phyloP scores from a whole-genome alignment of 106 monocot species.

The Xerophyta viscosa region DNA sequence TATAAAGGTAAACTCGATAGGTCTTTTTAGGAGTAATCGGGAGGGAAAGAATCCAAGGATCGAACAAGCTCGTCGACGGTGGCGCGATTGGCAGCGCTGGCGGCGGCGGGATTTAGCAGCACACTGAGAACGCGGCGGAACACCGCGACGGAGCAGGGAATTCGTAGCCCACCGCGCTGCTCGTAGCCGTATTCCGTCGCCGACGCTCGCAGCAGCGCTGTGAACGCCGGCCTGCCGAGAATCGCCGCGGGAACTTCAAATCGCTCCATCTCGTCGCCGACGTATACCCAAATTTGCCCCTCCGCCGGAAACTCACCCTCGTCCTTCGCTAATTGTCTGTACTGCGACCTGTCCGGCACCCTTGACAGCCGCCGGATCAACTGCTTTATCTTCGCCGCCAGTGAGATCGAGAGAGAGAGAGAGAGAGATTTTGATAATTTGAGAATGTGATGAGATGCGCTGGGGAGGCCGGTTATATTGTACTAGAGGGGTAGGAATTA shows the following conservation, averaged over 20 bases:
- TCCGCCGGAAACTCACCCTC: slow-evolving; percentile 42
- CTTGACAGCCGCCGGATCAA: too few relatives aligned
- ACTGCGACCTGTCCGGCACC: too few relatives aligned
- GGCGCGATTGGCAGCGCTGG: not conserved
- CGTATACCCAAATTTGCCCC: slow-evolving; percentile 66
- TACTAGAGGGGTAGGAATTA: too few relatives aligned
- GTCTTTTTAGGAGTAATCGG: too few relatives aligned
- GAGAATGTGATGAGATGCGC: too few relatives aligned
- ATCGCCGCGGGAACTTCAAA: slow-evolving; percentile 49
- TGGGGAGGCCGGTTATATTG: too few relatives aligned
- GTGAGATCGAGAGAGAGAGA: too few relatives aligned
- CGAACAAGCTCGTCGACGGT: slow-evolving; percentile 1
- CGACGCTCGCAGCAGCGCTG: slow-evolving; percentile 37
- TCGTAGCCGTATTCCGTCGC: slow-evolving; percentile 70
- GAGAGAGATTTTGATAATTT: too few relatives aligned
- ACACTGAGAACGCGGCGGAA: slow-evolving; percentile 26
- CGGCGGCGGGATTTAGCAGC: slow-evolving; percentile 3
- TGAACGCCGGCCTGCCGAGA: slow-evolving; percentile 35
- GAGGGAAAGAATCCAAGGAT: not conserved
- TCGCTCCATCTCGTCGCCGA: slow-evolving; percentile 69
- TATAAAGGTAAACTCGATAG: too few relatives aligned
- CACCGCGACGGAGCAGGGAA: slow-evolving; percentile 46
- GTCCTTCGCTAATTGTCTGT: too few relatives aligned
- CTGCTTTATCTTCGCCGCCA: too few relatives aligned
- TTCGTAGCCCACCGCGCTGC: slow-evolving; percentile 49